Evolutionary conservation across 305 asterid genomes (phyloP), one percentile per base, ranked within the genome.

Genomic region (Fraxinus latifolia): DNA sequence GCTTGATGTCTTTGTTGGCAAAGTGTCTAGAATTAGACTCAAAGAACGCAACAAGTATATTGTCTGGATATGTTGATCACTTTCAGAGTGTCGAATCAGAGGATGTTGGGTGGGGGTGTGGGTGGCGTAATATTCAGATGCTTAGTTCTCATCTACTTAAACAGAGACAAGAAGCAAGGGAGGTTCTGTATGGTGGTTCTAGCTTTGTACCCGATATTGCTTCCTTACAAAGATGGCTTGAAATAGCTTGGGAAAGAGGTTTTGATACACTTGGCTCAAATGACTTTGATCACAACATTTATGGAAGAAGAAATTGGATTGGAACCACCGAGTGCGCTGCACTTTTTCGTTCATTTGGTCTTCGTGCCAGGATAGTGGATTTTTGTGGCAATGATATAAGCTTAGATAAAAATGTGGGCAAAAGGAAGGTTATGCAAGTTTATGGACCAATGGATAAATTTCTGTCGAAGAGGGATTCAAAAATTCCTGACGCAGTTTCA

Each of bases 71-170:
- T 53, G 85, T 95, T 21, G 99, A 93, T 87, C 99, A 95, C 86
- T 90, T 92, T 85, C 91, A 92, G 86, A 86, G 95, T 84, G 83
- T 62, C 12, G 83, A 81, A 65, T 87, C 89, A 1, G 92, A 85
- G 87, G 97, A 92, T 82, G 86, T 53, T 12, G 98, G 97, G 58
- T 95, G 98, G 99, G 99, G 99, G 7, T 92, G 98, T 76, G 99
- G 99, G 36, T 95, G 99, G 99, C 97, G 97, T 76, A 95, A 95
- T 86, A 94, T 95, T 85, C 99, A 95, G 88, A 91, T 95, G 98
- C 95, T 95, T 76, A 89, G 95, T 85, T 95, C 99, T 29, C 89
- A 92, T 86, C 90, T 94, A 90, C 92, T 95, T 80, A 87, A 80
- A 65, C 92, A 89, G 77, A 84, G 91, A 37, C 85, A 80, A 81